Evolutionary conservation across 2,329 filamentous ascomycete genomes (phyloP).

Genomic region (Macrophomina tecta): DNA sequence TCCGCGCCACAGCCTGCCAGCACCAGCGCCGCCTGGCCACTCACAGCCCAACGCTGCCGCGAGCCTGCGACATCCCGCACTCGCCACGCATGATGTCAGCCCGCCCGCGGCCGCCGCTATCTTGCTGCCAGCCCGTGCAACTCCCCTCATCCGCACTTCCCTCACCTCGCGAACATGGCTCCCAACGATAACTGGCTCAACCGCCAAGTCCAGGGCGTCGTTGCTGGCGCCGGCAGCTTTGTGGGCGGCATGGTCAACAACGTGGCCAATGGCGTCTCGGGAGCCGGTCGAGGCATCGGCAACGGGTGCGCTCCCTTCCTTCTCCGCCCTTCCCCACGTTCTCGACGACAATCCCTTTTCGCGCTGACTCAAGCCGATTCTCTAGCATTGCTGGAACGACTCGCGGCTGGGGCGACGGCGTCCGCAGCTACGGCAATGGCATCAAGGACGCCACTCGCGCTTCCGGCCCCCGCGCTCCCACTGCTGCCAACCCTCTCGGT

Average conservation of each 20-base stretch:
- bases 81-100: conserved; percentile 24
- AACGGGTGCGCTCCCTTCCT: conserved; percentile 40
- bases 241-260: conserved; percentile 50
- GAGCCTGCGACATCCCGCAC: too few relatives aligned
- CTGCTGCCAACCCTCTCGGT: conserved; percentile 55
- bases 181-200: conserved; percentile 54
- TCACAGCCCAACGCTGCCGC: background rate
- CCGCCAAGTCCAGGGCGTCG: conserved; percentile 49
- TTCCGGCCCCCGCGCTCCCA: conserved; percentile 50
- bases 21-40: background rate
- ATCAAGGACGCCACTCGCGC: conserved; percentile 57
- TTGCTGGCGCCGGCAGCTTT: conserved; percentile 52
- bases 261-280: conserved; percentile 55
- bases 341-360: conserved; percentile 8
- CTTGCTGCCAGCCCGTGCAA: background rate
- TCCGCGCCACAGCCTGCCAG: conserved; percentile 1
- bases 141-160: background rate
- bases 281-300: conserved; percentile 52
- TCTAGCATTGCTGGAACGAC: conserved; percentile 52
- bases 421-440: conserved; percentile 57
- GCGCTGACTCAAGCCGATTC: conserved; percentile 5
- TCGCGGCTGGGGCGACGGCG: conserved; percentile 54
- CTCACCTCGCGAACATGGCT: conserved; percentile 28
- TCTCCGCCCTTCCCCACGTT: conserved; percentile 8
- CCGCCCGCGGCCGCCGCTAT: background rate